Base-by-base conservation (phyloP, 2,329 filamentous ascomycete genomes). In the Xylaria arbuscula region DNA sequence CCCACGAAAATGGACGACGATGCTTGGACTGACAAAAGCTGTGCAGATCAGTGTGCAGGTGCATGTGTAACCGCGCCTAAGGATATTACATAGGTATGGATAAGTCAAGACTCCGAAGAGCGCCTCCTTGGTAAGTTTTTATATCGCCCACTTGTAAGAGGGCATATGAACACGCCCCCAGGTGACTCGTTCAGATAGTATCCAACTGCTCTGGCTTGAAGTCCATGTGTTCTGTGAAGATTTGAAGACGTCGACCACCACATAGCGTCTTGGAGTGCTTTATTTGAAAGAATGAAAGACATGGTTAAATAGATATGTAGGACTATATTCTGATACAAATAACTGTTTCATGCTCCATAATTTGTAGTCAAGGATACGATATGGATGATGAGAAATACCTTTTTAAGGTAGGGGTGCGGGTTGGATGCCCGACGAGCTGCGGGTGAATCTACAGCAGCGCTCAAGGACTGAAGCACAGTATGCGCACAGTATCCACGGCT, bases 1-100 rank as follows among this genome's bases (percentile, higher is more conserved):
- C 28, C 59, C 40, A 28, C 50, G 50, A 8, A 36, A 34, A 47
- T 47, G 36, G 59, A 45, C 42, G 59, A 32, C 11, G 45, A 48
- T 51, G 36, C 59, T 36, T 40, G 10, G 36, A 15, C 22, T 34
- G 17, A 19, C 13, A n/a, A 54, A 32, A 47, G 34, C 4, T 32
- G 42, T 36, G 34, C 7, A 58, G 28, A 34, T 58, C 42, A 45
- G 28, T 60, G 28, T 15, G 32, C 9, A 22, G 51, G 51, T 38
- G 32, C 34, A 53, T 15, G 42, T 32, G 17, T 34, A 53, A 53
- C 50, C 28, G 7, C 28, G 34, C 51, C 6, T 22, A n/a, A n/a
- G n/a, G 51, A 15, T 19, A 22, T 19, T 24, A 48, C 4, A 9
- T 47, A 34, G 11, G n/a, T n/a, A n/a, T 42, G 40, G 13, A 17